A percentile compares a stretch with the other conserved stretches of the same genome.
Conservation (phyloP, 2,329 filamentous ascomycete species). For the Corinectria fuckeliana region DNA sequence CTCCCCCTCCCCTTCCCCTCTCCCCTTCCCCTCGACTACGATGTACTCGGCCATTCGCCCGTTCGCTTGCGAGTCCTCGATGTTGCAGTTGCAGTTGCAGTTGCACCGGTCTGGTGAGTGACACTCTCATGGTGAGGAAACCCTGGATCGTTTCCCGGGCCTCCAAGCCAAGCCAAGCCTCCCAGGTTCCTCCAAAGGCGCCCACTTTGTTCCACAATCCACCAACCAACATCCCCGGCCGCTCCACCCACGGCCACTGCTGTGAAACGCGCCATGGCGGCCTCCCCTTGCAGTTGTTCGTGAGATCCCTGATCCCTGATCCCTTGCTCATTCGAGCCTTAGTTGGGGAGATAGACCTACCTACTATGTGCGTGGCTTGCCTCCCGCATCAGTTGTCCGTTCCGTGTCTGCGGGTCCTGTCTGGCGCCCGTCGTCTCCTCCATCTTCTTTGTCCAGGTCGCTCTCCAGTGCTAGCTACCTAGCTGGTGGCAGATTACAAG, state of each 20-base stretch:
- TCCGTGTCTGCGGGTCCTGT: too few species aligned
- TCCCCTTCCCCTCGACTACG: slow-evolving; percentile 5
- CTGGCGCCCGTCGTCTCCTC: too few species aligned
- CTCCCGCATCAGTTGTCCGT: too few species aligned
- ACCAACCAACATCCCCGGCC: slow-evolving; percentile 8
- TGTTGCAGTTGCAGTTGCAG: slow-evolving; percentile 1
- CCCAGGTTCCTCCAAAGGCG: background rate
- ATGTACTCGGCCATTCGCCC: slow-evolving; percentile 11
- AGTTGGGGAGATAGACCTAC: too few species aligned
- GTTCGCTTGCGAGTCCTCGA: background rate
- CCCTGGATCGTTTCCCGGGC: slow-evolving; percentile 2
- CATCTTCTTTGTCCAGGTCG: too few species aligned
- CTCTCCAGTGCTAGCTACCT: too few species aligned
- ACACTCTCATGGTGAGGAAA: slow-evolving; percentile 25
- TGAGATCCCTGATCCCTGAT: slow-evolving; percentile 5
- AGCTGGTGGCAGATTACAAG: background rate
- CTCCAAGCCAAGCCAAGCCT: background rate
- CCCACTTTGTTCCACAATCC: slow-evolving; percentile 7
- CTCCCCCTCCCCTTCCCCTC: too few species aligned
- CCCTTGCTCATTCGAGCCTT: background rate
- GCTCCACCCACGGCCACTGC: slow-evolving; percentile 8
- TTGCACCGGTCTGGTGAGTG: slow-evolving; percentile 5
- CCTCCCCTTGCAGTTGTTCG: slow-evolving; percentile 15
- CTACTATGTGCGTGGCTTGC: too few species aligned
- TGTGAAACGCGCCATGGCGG: slow-evolving; percentile 21